Conservation (phyloP, 371 early-diverging fungal species). For the Lichtheimia ramosa region DNA sequence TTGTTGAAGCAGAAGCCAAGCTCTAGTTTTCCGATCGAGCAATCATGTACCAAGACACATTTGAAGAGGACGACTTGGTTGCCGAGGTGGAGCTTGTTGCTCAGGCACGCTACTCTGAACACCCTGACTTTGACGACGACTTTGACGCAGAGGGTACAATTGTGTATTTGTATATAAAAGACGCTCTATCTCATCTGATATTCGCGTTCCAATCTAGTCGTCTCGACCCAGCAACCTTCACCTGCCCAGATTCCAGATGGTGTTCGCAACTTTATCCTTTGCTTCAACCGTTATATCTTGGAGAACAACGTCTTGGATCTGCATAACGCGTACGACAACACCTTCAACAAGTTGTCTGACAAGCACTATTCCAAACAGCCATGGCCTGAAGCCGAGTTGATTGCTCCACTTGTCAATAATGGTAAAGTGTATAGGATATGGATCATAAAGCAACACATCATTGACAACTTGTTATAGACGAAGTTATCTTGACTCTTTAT, state of each 20-base stretch:
- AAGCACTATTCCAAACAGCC: conserved; percentile 85
- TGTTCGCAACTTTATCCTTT: conserved; percentile 81
- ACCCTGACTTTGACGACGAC: conserved; percentile 59
- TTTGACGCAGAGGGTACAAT: conserved; percentile 46
- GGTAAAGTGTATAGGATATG: conserved; percentile 49
- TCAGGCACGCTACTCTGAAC: conserved; percentile 39
- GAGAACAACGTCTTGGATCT: conserved; percentile 85
- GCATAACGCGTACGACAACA: conserved; percentile 84
- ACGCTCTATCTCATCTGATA: no score
- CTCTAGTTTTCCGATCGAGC: background rate
- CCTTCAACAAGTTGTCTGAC: conserved; percentile 91
- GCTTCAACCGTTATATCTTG: conserved; percentile 77
- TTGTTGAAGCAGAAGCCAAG: no score
- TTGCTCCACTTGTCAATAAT: conserved; percentile 83
- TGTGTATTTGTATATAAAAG: background rate
- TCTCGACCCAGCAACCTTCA: conserved; percentile 39
- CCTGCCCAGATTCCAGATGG: conserved; percentile 75
- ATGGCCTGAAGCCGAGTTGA: conserved; percentile 91
- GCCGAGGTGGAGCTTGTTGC: conserved; percentile 85
- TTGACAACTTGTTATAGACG: conserved; percentile 50
- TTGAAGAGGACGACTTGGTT: conserved; percentile 80
- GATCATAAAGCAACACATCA: background rate
- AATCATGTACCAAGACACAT: conserved; percentile 67
- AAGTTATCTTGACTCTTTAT: conserved; percentile 90
- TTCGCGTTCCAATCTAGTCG: conserved; percentile 8